Evolutionary conservation across 75 land plant genomes (phyloP).

Genomic region (Pinus taeda): DNA sequence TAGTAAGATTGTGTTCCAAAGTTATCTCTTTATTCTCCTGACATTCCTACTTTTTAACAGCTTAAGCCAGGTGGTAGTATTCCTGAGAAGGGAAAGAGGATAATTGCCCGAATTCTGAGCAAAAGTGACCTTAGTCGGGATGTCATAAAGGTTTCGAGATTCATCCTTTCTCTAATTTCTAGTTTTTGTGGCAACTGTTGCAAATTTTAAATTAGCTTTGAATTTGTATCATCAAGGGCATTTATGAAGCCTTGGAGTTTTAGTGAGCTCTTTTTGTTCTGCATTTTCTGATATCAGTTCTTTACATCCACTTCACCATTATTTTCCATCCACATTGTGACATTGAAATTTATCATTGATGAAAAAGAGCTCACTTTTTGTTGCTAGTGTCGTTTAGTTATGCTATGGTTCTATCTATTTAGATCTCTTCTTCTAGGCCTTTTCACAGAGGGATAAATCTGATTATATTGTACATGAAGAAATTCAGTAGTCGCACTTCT

Average conservation of each 20-base stretch:
- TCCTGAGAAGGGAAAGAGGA: slow-evolving; percentile 82
- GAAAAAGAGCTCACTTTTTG: background rate
- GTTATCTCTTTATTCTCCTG: background rate
- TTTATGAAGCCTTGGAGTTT: background rate
- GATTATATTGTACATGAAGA: no score
- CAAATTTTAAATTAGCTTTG: background rate
- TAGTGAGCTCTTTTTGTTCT: background rate
- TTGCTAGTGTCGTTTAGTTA: background rate
- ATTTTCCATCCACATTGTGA: background rate
- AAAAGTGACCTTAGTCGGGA: slow-evolving; percentile 78
- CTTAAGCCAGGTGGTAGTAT: slow-evolving; percentile 92
- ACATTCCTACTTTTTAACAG: slow-evolving; percentile 29
- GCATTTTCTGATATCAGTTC: background rate
- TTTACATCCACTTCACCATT: background rate
- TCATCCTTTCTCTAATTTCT: background rate
- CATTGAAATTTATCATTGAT: background rate
- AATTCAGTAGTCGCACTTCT: no score
- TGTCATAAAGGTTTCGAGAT: slow-evolving; percentile 79
- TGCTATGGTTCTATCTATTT: background rate
- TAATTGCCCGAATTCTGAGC: slow-evolving; percentile 50
- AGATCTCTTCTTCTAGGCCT: background rate
- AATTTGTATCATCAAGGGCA: background rate
- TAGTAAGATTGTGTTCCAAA: background rate
- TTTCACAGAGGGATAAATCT: no score
- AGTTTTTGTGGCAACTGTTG: background rate